phyloP scores from a whole-genome alignment of 2,329 filamentous ascomycete species.

The Ophiocordyceps camponoti-floridani region DNA sequence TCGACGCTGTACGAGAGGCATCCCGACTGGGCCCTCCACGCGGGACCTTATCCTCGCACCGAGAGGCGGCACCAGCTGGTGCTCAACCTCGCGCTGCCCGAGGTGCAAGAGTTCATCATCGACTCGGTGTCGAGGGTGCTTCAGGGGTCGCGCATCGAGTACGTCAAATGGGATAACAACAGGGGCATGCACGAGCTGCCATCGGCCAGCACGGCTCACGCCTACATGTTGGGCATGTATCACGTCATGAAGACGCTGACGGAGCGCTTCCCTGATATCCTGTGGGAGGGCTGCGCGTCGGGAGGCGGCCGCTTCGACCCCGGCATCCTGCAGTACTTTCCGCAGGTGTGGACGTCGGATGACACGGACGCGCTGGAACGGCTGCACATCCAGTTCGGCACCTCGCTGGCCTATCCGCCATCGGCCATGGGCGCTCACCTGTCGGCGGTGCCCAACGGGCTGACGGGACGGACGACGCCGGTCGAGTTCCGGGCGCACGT shows the following conservation, averaged over 20 bases:
- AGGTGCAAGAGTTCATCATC: constrained; percentile 47
- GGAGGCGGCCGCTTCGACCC: constrained; percentile 48
- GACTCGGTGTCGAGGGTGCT: constrained; percentile 33
- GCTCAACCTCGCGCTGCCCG: constrained; percentile 38
- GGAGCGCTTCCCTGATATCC: constrained; percentile 37
- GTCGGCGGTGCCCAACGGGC: constrained; percentile 39
- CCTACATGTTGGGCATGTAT: constrained; percentile 47
- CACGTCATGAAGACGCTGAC: constrained; percentile 42
- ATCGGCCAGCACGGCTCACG: constrained; percentile 32
- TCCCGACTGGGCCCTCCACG: constrained; percentile 45
- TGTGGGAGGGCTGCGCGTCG: constrained; percentile 49
- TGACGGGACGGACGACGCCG: constrained; percentile 35
- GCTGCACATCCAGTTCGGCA: constrained; percentile 45
- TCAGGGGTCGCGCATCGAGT: constrained; percentile 31
- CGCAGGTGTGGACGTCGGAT: constrained; percentile 48
- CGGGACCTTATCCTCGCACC: constrained; percentile 36
- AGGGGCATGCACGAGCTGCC: constrained; percentile 43
- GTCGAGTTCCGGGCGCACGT: constrained; percentile 45
- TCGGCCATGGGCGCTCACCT: constrained; percentile 50
- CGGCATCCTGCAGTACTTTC: constrained; percentile 45
- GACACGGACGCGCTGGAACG: constrained; percentile 45
- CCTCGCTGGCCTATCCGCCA: constrained; percentile 42
- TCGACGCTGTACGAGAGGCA: constrained; percentile 42
- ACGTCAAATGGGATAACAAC: constrained; percentile 55
- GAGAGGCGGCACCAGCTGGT: constrained; percentile 40